Conservation (phyloP, 495 filamentous ascomycete species). For the Daldinia vernicosa region DNA sequence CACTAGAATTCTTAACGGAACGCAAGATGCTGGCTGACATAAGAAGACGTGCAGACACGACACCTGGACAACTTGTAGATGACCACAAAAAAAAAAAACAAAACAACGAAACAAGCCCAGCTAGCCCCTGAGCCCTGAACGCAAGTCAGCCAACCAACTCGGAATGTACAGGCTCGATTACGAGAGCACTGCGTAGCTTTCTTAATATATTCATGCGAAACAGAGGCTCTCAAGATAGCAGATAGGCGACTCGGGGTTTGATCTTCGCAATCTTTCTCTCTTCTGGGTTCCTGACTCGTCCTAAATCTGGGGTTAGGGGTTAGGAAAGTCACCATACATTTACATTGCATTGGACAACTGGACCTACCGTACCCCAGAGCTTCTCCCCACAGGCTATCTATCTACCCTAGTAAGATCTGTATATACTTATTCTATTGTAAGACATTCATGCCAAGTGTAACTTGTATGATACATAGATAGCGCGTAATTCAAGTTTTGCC, state of each 20-base stretch:
- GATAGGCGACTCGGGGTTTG: constrained; percentile 15
- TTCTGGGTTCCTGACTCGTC: constrained; percentile 16
- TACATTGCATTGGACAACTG: constrained; percentile 9
- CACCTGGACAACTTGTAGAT: not conserved
- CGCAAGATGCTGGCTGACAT: constrained; percentile 34
- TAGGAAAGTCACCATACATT: constrained; percentile 11
- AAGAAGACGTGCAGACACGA: constrained; percentile 22
- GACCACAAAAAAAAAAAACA: constrained; percentile 4
- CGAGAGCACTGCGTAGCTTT: constrained; percentile 22
- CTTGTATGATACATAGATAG: constrained; percentile 6
- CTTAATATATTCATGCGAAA: not conserved
- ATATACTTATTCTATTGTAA: constrained; percentile 9
- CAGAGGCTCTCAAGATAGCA: not conserved
- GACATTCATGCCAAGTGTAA: constrained; percentile 23
- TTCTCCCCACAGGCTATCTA: constrained; percentile 39
- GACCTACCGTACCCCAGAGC: constrained; percentile 25
- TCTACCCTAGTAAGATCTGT: constrained; percentile 24
- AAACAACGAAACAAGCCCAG: constrained; percentile 25
- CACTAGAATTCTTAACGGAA: constrained; percentile 47
- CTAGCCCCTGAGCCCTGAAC: constrained; percentile 21
- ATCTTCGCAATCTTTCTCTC: constrained; percentile 16
- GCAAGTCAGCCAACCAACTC: constrained; percentile 7
- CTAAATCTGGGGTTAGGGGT: constrained; percentile 40
- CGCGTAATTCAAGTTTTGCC: constrained; percentile 5
- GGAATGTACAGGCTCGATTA: constrained; percentile 5